Evolutionary conservation across 768 basidiomycete genomes (phyloP).

Genomic region (Tricholoma flavovirens): DNA sequence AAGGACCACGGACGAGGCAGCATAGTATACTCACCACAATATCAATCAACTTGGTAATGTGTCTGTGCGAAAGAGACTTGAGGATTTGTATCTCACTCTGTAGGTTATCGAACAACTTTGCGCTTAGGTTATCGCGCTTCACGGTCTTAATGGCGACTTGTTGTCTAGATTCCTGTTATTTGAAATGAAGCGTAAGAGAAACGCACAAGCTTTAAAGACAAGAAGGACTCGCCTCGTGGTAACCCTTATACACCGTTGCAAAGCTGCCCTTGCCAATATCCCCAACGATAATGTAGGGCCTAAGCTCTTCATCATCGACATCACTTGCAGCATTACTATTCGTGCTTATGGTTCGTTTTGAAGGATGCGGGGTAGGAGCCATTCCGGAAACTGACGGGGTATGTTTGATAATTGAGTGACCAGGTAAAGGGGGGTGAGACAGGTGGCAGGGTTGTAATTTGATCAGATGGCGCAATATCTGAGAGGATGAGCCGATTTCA

Average conservation of each 20-base stretch:
- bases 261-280: conserved; percentile 91
- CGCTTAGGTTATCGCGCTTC: conserved; percentile 76
- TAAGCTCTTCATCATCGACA: conserved; percentile 62
- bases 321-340: conserved; percentile 5
- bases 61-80: conserved; percentile 86
- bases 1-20: neutral
- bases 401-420: neutral
- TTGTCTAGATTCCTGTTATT: conserved; percentile 62
- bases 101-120: conserved; percentile 95
- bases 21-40: conserved; percentile 60
- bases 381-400: conserved; percentile 3
- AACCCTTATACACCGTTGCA: conserved; percentile 93
- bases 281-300: conserved; percentile 69
- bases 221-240: conserved; percentile 65
- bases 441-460: neutral
- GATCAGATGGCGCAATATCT: neutral
- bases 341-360: conserved; percentile 2
- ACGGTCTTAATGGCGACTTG: conserved; percentile 95
- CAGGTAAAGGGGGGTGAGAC: neutral
- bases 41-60: conserved; percentile 90
- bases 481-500: neutral
- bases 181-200: neutral
- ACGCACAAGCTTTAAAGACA: neutral
- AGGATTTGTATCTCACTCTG: conserved; percentile 97
- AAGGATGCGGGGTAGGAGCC: conserved; percentile 10